A percentile compares a stretch with the other conserved stretches of the same genome.
Conservation (phyloP, 768 basidiomycete species). For the Trametes cinnabarina region DNA sequence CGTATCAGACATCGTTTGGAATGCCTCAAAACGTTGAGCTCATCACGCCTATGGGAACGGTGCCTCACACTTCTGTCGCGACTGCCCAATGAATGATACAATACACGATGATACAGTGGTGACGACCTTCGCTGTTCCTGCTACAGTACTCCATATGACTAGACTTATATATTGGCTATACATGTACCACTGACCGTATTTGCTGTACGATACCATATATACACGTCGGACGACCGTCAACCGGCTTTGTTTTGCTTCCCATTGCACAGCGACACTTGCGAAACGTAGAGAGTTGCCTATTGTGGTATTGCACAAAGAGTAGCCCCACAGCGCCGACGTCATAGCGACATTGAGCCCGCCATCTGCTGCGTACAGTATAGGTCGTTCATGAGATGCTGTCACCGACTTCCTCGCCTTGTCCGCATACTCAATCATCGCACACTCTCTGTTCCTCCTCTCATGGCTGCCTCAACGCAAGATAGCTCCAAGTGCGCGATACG, state of each 20-base stretch:
- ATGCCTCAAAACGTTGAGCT: not conserved
- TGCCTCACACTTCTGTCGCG: not conserved
- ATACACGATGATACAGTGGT: too few relatives aligned
- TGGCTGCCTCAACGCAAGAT: not conserved
- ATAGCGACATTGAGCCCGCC: not conserved
- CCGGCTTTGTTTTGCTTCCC: too few relatives aligned
- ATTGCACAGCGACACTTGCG: too few relatives aligned
- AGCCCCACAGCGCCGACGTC: not conserved
- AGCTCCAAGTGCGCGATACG: conserved; percentile 7
- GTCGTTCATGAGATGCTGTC: not conserved
- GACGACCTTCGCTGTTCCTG: too few relatives aligned
- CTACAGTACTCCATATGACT: too few relatives aligned
- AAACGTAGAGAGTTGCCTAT: not conserved
- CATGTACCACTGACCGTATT: too few relatives aligned
- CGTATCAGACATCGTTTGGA: not conserved
- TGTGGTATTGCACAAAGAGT: not conserved
- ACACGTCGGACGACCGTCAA: too few relatives aligned
- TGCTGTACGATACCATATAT: too few relatives aligned
- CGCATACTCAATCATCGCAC: not conserved
- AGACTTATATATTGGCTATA: too few relatives aligned
- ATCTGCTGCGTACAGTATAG: not conserved
- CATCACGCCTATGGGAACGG: not conserved
- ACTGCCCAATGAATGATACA: too few relatives aligned
- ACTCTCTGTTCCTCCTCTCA: not conserved
- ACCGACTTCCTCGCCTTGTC: not conserved